Evolutionary conservation across 202 grass and related monocot species (phyloP).

Genomic region (Thinopyrum obtusiflorum): DNA sequence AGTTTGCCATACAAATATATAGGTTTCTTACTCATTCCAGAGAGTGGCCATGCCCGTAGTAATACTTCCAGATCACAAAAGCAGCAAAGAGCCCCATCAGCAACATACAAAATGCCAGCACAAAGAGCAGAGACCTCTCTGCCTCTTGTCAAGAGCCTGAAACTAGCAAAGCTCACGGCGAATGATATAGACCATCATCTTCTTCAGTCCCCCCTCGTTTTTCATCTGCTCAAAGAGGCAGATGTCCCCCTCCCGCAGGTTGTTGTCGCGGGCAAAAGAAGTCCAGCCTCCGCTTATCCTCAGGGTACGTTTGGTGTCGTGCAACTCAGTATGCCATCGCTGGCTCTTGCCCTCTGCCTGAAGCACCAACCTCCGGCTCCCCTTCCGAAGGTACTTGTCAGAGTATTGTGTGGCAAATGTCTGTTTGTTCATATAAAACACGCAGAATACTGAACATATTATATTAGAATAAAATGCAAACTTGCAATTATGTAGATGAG

Average conservation of each 20-base stretch:
- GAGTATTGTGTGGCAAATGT: neutral
- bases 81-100: neutral
- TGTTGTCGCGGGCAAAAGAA: neutral
- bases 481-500: neutral
- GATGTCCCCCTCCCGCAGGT: neutral
- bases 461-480: neutral
- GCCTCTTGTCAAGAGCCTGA: neutral
- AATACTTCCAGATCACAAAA: neutral
- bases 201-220: neutral
- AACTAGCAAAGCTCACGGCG: neutral
- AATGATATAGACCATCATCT: slow-evolving; percentile 16
- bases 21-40: neutral
- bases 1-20: no score
- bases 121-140: neutral
- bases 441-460: neutral
- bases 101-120: neutral
- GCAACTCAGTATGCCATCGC: neutral
- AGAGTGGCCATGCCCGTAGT: neutral
- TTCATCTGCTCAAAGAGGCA: slow-evolving; percentile 4
- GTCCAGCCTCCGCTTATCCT: neutral
- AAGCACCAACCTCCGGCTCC: neutral
- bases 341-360: neutral
- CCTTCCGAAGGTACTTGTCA: neutral
- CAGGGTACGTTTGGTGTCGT: neutral
- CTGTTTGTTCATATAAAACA: slow-evolving; percentile 7